phyloP scores from a whole-genome alignment of 73 alveolate species.

The Uronychia binucleata region DNA sequence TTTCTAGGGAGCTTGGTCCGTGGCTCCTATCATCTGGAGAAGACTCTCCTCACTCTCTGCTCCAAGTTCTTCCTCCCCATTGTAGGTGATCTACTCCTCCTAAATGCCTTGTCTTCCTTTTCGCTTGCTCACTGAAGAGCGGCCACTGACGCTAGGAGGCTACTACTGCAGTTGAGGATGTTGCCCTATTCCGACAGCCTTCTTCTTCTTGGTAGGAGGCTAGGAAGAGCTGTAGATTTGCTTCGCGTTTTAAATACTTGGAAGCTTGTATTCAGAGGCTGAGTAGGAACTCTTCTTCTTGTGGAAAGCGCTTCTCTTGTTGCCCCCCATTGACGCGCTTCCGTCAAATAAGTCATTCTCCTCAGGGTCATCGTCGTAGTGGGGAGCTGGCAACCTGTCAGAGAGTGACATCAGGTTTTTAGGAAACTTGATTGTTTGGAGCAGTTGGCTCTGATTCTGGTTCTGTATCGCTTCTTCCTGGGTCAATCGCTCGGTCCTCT shows the following conservation, averaged over 20 bases:
- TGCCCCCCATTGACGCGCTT: no score
- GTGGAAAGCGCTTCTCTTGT: no score
- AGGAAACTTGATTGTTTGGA: constrained; percentile 35
- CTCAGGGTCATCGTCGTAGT: no score
- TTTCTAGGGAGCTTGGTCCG: not conserved
- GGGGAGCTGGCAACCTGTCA: constrained; percentile 18
- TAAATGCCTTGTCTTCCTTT: not conserved
- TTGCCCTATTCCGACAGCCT: no score
- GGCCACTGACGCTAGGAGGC: not conserved
- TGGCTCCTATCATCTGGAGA: not conserved
- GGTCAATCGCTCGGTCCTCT: constrained; percentile 56
- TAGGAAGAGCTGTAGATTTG: no score
- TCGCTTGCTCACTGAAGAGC: not conserved
- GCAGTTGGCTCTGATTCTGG: constrained; percentile 1
- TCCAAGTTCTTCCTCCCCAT: not conserved
- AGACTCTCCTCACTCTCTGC: not conserved
- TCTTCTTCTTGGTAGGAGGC: no score
- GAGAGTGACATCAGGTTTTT: constrained; percentile 37
- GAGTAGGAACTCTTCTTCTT: no score
- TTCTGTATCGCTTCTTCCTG: not conserved
- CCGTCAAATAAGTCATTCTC: no score
- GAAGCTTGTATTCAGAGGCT: no score
- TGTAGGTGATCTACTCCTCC: no score
- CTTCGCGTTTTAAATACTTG: no score
- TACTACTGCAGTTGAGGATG: not conserved